These are phyloP conservation scores for Hevea brasiliensis DNA, from an alignment of 345 rosid species.

Conservation along the genomic window DNA sequence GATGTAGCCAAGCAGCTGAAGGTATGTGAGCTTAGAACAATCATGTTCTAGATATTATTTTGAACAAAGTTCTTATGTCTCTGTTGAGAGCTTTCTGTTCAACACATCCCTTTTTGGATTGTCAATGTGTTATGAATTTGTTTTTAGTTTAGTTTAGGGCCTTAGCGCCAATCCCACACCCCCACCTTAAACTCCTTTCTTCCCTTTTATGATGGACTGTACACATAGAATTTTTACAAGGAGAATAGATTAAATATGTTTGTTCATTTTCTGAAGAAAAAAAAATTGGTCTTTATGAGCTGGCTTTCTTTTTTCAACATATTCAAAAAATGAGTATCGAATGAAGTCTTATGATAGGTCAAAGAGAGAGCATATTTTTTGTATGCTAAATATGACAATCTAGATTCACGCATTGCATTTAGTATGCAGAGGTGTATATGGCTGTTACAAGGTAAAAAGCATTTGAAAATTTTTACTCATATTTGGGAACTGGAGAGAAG, in stretches of 20 bases:
- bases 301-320: not conserved
- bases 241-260: not conserved
- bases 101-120: not conserved
- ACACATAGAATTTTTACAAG: not conserved
- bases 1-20: conserved; percentile 90
- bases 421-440: not conserved
- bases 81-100: not conserved
- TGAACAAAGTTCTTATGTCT: not conserved
- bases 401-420: not conserved
- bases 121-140: not conserved
- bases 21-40: conserved; percentile 32
- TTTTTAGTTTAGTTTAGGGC: not conserved
- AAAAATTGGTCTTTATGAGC: not conserved
- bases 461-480: too few species aligned
- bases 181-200: too few species aligned
- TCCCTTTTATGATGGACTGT: not conserved
- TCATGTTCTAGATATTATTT: not conserved
- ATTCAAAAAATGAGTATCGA: not conserved
- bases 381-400: not conserved
- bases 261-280: not conserved
- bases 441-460: not conserved
- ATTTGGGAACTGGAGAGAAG: too few species aligned
- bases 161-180: too few species aligned
- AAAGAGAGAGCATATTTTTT: not conserved
- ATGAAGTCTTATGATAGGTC: not conserved